Base-by-base conservation (phyloP, 371 early-diverging fungal species). In the Rhizopus arrhizus region DNA sequence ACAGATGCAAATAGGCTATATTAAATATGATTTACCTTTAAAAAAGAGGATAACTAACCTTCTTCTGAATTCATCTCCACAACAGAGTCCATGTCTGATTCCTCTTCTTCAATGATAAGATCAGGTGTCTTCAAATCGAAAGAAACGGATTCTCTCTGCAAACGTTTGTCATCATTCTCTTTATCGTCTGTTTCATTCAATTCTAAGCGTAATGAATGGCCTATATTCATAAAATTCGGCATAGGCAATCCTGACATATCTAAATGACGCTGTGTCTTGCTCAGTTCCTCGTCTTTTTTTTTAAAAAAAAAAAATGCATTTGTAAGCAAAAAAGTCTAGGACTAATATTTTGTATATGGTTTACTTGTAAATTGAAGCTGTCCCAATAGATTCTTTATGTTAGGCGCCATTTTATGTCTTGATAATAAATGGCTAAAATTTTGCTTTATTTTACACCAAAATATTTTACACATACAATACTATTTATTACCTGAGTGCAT, bases 301-400 rank as follows among this genome's bases (percentile, higher is more conserved):
- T 40, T 10, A 12, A 7, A 10, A 40, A 40, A 40, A 40, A 48
- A 8, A 48, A 2, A 48, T 10, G 8, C 5, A 43, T 43, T 9
- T 43, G 8, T 28, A 29, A 13, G 57, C 43, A 51, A 22, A 22
- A 22, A 22, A 0, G 22, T 22, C 4, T 42, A 4, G 34, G 42
- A 6, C 3, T 15, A 28, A 32, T 34, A 28, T 51, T 16, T 29
- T 32, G 9, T 36, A 5, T 10, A 32, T n/a, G 0, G 31, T 64
- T 68, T 80, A 85, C 91, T 91, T 5, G 96, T 92, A 73, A 99
- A 99, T 48, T 91, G 85, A 5, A 98, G 85, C 41, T 91, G 82
- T 8, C 98, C 99, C 3, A 95, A 85, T 16, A 99, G 75, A 69
- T 97, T 92, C 57, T 93, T 92, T 70, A 98, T 97, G 49, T 83